Evolutionary conservation across 169 alveolate genomes (phyloP).

Genomic region (Plasmodium sp.): DNA sequence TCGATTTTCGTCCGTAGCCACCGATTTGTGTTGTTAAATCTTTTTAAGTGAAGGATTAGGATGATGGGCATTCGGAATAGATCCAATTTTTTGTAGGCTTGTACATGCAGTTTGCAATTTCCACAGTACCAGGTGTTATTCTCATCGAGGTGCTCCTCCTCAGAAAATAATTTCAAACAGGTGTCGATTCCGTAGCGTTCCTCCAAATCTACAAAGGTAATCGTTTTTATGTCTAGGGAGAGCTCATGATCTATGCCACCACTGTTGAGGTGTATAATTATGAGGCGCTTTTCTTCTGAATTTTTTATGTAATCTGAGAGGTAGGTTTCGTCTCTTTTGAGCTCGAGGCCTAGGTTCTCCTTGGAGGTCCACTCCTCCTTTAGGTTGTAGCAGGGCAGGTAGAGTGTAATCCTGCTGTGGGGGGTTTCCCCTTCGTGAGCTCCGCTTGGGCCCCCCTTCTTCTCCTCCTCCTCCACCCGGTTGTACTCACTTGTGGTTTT

Average conservation of each 20-base stretch:
- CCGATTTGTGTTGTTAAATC: slow-evolving; percentile 87
- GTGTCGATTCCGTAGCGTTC: slow-evolving; percentile 51
- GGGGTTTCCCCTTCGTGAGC: neutral
- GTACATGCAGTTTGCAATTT: slow-evolving; percentile 89
- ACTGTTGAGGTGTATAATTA: slow-evolving; percentile 41
- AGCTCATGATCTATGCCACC: slow-evolving; percentile 12
- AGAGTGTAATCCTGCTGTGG: neutral
- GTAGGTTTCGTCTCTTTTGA: slow-evolving; percentile 43
- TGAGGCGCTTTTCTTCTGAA: slow-evolving; percentile 47
- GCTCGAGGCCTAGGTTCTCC: slow-evolving; percentile 33
- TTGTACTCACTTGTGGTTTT: neutral
- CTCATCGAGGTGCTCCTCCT: slow-evolving; percentile 88
- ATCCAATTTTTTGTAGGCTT: slow-evolving; percentile 92
- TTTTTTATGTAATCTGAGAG: slow-evolving; percentile 46
- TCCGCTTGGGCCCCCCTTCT: neutral
- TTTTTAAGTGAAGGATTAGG: slow-evolving; percentile 90
- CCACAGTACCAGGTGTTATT: slow-evolving; percentile 93
- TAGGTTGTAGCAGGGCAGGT: slow-evolving; percentile 22
- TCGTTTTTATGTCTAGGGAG: slow-evolving; percentile 50
- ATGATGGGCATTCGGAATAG: slow-evolving; percentile 89
- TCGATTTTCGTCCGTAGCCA: slow-evolving; percentile 56
- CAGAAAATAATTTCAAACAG: slow-evolving; percentile 87
- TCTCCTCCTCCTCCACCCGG: neutral
- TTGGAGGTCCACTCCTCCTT: slow-evolving; percentile 36
- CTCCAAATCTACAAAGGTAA: slow-evolving; percentile 47